Evolutionary conservation across 345 rosid species (phyloP).

Genomic region (Hypericum perforatum): DNA sequence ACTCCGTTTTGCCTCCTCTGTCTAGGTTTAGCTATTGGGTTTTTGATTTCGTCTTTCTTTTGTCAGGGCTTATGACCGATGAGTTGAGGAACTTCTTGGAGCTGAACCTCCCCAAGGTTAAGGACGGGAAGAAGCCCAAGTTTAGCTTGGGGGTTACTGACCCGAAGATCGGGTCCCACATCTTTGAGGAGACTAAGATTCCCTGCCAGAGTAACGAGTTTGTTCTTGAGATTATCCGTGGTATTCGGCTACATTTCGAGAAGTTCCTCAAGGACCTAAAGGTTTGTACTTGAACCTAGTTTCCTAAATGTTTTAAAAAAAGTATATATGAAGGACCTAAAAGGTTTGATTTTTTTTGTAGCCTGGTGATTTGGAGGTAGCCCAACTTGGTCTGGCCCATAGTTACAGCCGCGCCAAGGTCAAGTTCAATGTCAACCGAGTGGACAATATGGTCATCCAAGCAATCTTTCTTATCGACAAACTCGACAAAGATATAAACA

Average conservation of each 20-base stretch:
- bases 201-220: constrained; percentile 86
- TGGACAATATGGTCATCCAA: constrained; percentile 93
- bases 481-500: constrained; percentile 83
- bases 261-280: constrained; percentile 82
- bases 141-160: constrained; percentile 77
- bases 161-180: constrained; percentile 81
- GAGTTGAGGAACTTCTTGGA: constrained; percentile 80
- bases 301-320: not conserved
- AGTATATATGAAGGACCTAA: no score
- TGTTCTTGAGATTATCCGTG: constrained; percentile 81
- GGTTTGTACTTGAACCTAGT: constrained; percentile 30
- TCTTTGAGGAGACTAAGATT: constrained; percentile 58
- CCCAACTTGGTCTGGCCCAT: constrained; percentile 91
- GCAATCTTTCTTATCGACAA: constrained; percentile 83
- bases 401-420: constrained; percentile 96
- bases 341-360: constrained; percentile 13
- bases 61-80: constrained; percentile 57
- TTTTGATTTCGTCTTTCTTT: not conserved
- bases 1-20: no score
- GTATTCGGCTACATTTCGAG: constrained; percentile 71
- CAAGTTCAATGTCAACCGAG: constrained; percentile 87
- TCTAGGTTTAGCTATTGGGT: no score
- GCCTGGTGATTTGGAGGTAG: constrained; percentile 87
- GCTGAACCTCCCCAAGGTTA: constrained; percentile 79
- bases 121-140: constrained; percentile 67